Evolutionary conservation across 2,329 filamentous ascomycete genomes (phyloP), one percentile per base, ranked within the genome.

Genomic region (Cryphonectria naterciae): DNA sequence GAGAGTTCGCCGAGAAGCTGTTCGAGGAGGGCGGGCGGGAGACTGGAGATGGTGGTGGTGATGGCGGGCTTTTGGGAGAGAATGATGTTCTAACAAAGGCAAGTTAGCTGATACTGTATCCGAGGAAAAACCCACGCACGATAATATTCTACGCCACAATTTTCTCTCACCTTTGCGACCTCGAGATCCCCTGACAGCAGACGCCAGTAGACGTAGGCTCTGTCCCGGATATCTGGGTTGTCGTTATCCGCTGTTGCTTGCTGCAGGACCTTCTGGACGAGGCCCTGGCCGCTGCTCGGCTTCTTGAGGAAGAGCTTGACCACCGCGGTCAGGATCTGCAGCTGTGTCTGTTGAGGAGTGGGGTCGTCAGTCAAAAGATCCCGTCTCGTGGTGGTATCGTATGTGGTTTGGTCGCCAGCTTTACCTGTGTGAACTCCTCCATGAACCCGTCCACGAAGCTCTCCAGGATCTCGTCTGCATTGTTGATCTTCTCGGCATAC

Each of bases 221-320:
- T 90, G 81, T 99, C 96, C 76, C 96, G 91, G 76, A 98, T 97
- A 82, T 99, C 96, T 0, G 96, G 95, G 79, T 99, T 99, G 80
- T 99, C 96, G 78, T 95, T 97, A 77, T 98, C 95, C 58, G 92
- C 92, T 10, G 96, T 99, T 41, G 96, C 95, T 52, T 91, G 88
- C 81, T 98, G 95, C 35, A 99, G 87, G 22, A 99, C 95, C 80
- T 97, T 97, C 78, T 98, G 95, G 1, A 99, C 95, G 2, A 99
- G 85, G 0, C 89, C 90, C 82, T 98, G 95, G 69, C 93, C 95
- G 79, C 93, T 94, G 77, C 96, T 92, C 2, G 96, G 96, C 82
- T 97, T 97, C 83, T 99, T 98, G 74, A 99, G 83, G 86, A 98
- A 99, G 43, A 99, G 87, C 81, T 99, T 99, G 70, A 99, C 95